Base-by-base conservation (phyloP, 2,329 filamentous ascomycete genomes). In the Ophiostoma perfectum region DNA sequence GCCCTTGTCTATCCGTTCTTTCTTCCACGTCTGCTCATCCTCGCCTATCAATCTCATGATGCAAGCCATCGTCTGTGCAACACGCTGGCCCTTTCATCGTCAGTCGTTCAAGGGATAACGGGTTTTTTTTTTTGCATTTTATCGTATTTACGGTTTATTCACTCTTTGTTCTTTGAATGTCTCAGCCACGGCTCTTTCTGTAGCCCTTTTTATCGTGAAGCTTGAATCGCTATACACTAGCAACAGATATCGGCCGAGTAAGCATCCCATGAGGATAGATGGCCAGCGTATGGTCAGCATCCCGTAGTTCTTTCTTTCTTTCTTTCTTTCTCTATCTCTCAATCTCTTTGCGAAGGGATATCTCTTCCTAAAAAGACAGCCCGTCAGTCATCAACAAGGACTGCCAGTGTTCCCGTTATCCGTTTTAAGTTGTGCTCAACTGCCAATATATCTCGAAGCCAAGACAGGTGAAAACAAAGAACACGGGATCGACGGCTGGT, bases 321-420 rank as follows among this genome's bases (percentile, higher is more conserved):
- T 52, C 27, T 1, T 27, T 27, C 27, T 27, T 1, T 27, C 27
- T 27, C 27, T 27, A 27, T 27, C 27, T 27, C 27, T 27, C 27
- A 27, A 27, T 4, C 18, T 55, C 18, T 55, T 55, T 55, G 49
- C 18, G 7, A 2, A 55, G 18, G 14, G 14, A 5, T 16, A 47
- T 12, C 14, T 16, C 45, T 27, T 55, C 8, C 14, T n/a, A 55
- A 27, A 55, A 55, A 18, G 49, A 47, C 45, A 47, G 49, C 49
- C 27, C 49, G 49, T 55, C 49, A 55, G 49, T 55, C 49, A 55
- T 55, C 49, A 55, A 55, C 49, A 55, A 55, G 49, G 49, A 36
- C 49, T 16, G 27, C 49, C 27, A 27, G 27, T 27, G 27, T 27
- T 55, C 49, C 49, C 49, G 49, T 27, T 27, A 55, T 55, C 18